Evolutionary conservation across 306 rosid genomes (phyloP).

Genomic region (Quercus wislizeni): DNA sequence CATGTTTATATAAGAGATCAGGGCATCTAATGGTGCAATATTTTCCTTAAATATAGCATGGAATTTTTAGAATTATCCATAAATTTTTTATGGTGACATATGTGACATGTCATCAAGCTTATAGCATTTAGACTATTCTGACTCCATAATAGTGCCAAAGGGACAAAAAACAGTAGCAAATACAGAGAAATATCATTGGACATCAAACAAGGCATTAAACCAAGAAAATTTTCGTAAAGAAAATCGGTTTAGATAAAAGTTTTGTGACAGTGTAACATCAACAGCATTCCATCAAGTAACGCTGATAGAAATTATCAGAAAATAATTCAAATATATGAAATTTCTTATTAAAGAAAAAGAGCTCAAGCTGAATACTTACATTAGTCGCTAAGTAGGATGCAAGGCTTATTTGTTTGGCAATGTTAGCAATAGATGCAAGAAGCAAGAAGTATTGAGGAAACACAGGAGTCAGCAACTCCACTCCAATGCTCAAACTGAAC

Average conservation of each 20-base stretch:
- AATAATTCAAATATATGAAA: not conserved
- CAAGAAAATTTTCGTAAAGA: not conserved
- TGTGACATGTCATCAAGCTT: too few species aligned
- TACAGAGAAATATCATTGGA: too few species aligned
- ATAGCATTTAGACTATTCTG: too few species aligned
- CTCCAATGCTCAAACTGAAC: conserved; percentile 77
- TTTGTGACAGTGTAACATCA: not conserved
- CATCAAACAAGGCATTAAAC: not conserved
- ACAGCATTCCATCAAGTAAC: not conserved
- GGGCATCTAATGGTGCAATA: too few species aligned
- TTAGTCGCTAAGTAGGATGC: conserved; percentile 85
- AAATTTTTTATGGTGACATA: too few species aligned
- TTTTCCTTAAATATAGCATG: too few species aligned
- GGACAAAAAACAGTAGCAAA: too few species aligned
- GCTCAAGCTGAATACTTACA: conserved; percentile 44
- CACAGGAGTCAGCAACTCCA: conserved; percentile 82
- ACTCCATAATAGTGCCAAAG: too few species aligned
- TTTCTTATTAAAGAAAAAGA: not conserved
- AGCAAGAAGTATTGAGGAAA: conserved; percentile 73
- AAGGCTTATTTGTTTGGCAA: conserved; percentile 86
- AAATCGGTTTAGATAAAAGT: not conserved
- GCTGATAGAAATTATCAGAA: not conserved
- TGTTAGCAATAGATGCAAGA: conserved; percentile 87
- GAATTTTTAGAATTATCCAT: too few species aligned
- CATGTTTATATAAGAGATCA: too few species aligned